phyloP scores from a whole-genome alignment of 1,139 yeast species.

The Neolecta irregularis region DNA sequence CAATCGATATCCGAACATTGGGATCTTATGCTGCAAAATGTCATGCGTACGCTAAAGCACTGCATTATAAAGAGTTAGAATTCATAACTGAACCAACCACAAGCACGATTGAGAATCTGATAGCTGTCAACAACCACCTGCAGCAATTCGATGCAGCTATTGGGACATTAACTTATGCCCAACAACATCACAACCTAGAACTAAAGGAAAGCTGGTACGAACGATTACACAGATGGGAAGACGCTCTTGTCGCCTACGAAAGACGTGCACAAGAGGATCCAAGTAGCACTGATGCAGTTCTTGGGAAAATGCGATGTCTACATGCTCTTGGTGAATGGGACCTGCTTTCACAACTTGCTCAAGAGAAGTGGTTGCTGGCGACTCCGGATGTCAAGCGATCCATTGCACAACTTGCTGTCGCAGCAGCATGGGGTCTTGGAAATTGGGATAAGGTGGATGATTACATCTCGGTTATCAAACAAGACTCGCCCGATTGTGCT shows the following conservation, averaged over 20 bases:
- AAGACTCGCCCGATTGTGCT: conserved; percentile 85
- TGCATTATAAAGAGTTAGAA: conserved; percentile 89
- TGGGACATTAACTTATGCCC: conserved; percentile 91
- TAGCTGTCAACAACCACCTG: conserved; percentile 80
- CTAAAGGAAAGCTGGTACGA: conserved; percentile 96
- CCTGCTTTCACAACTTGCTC: conserved; percentile 69
- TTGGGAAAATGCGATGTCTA: conserved; percentile 96
- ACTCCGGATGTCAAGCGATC: conserved; percentile 58
- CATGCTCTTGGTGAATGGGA: conserved; percentile 99
- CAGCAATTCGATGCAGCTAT: conserved; percentile 97
- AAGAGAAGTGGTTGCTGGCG: conserved; percentile 66
- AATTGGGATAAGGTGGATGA: conserved; percentile 96
- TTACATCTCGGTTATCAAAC: conserved; percentile 76
- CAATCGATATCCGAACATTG: conserved; percentile 72
- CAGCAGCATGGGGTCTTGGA: conserved; percentile 98
- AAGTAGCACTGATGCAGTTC: conserved; percentile 51
- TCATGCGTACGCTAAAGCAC: conserved; percentile 93
- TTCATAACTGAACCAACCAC: conserved; percentile 88
- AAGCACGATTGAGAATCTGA: conserved; percentile 80
- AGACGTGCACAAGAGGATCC: conserved; percentile 36
- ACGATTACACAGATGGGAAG: conserved; percentile 94
- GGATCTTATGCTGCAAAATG: conserved; percentile 91
- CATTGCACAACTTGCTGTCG: conserved; percentile 97
- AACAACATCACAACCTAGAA: conserved; percentile 79
- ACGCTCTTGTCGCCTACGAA: conserved; percentile 80